Percentiles rank a stretch among this genome's conserved stretches.
Conservation (phyloP, 306 rosid genomes). For the Alnus glutinosa region DNA sequence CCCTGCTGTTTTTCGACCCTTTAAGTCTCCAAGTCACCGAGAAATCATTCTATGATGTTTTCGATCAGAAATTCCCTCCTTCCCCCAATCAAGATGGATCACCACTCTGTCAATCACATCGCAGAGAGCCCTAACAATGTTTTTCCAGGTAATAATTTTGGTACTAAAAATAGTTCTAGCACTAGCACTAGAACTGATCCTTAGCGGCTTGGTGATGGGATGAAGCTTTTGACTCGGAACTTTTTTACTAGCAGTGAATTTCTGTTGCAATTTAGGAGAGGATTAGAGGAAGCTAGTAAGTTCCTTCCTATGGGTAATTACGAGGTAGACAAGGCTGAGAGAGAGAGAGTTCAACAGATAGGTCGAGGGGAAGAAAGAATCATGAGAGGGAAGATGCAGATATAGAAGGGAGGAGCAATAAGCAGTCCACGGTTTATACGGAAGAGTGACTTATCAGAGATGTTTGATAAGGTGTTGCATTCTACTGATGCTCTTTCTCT, state of each 20-base stretch:
- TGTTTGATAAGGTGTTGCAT: conserved; percentile 25
- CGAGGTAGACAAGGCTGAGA: background rate
- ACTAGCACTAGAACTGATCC: too few species aligned
- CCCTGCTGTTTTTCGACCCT: conserved; percentile 14
- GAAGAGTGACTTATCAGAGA: conserved; percentile 32
- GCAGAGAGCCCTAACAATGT: conserved; percentile 28
- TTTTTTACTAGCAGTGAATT: background rate
- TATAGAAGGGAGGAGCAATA: conserved; percentile 36
- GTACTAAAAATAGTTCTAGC: conserved; percentile 27
- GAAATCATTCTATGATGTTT: conserved; percentile 4
- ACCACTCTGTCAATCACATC: conserved; percentile 8
- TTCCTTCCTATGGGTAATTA: background rate
- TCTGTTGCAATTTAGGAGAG: background rate
- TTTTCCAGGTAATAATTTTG: conserved; percentile 32
- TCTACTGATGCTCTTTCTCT: background rate
- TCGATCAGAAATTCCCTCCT: background rate
- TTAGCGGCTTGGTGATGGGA: background rate
- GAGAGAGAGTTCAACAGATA: background rate
- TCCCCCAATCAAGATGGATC: conserved; percentile 8
- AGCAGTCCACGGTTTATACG: conserved; percentile 41
- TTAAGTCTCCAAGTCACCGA: conserved; percentile 1
- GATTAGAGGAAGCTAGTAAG: background rate
- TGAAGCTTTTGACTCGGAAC: background rate
- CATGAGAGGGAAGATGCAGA: conserved; percentile 36
- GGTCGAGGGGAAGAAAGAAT: conserved; percentile 32